phyloP scores from a whole-genome alignment of 2,329 filamentous ascomycete genomes.

The Penicillium sp. region DNA sequence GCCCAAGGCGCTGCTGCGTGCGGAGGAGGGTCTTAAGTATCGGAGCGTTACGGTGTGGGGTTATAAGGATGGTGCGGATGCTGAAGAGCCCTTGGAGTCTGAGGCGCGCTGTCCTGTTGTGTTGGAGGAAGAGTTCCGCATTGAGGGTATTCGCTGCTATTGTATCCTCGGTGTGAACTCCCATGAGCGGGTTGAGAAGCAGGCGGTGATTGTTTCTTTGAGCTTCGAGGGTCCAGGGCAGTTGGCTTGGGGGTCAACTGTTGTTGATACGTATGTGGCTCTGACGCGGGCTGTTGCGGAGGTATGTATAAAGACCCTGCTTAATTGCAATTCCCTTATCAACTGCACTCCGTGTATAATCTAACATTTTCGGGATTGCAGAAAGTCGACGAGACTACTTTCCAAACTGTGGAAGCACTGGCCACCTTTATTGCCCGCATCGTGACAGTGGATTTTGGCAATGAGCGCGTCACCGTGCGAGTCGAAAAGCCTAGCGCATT shows the following conservation, averaged over 20 bases:
- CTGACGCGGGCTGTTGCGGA: constrained; percentile 45
- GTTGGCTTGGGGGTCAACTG: constrained; percentile 37
- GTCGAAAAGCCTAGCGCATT: constrained; percentile 57
- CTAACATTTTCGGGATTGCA: constrained; percentile 22
- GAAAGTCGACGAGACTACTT: constrained; percentile 52
- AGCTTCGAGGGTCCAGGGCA: constrained; percentile 41
- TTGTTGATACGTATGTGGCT: constrained; percentile 45
- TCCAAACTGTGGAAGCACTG: constrained; percentile 56
- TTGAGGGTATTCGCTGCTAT: constrained; percentile 49
- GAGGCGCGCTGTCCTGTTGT: constrained; percentile 33
- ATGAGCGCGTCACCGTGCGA: constrained; percentile 52
- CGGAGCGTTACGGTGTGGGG: constrained; percentile 41
- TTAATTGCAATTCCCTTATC: not conserved
- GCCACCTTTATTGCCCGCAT: constrained; percentile 54
- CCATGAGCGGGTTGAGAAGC: constrained; percentile 56
- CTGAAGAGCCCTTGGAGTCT: constrained; percentile 28
- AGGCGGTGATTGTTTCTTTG: constrained; percentile 50
- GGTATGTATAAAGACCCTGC: constrained; percentile 31
- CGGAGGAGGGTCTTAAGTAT: constrained; percentile 47
- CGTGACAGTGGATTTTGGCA: constrained; percentile 50
- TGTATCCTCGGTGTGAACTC: constrained; percentile 58
- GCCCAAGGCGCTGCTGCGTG: constrained; percentile 51
- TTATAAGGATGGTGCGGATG: constrained; percentile 33
- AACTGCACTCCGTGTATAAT: not conserved
- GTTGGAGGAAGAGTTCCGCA: constrained; percentile 44